Evolutionary conservation across 106 monocot genomes (phyloP), one percentile per base, ranked within the genome.

Genomic region (Platanthera guangdongensis): DNA sequence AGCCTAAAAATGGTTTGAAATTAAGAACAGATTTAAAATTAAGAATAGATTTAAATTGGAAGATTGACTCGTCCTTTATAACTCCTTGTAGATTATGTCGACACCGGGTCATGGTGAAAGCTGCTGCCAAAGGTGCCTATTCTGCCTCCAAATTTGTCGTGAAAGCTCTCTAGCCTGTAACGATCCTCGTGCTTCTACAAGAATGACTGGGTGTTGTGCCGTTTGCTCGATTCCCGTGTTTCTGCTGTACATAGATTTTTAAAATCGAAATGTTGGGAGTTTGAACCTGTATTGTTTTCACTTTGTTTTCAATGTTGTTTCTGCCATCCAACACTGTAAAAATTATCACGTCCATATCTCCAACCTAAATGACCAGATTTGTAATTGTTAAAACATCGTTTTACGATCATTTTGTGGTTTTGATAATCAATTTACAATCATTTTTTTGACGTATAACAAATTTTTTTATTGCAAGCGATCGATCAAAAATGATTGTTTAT

Each of bases 21-120:
- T 39, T 39, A 39, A 39, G 39, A 39, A 1, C 39, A 39, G 39
- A 39, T 39, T 39, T 39, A 39, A 39, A 39, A 39, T 39, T 39
- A 39, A 39, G 39, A 39, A 39, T 39, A 39, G 39, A 1, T 39
- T 39, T 39, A 39, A 39, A 39, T 39, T 39, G 39, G 3, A 39
- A 39, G 39, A 6, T 32, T 48, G 12, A 51, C 13, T 16, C 0
- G 28, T 47, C 32, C 16, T 25, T 0, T 54, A 60, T 1, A 19
- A 51, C 55, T 70, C 53, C 32, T 18, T 75, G 73, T 82, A 94
- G 94, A 72, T 83, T 95, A 55, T 95, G 90, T 65, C 78, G 75
- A 13, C 80, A 87, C 49, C 82, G 86, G 10, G 86, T 77, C 47
- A 74, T 92, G 48, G 39, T 95, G 79, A 89, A 92, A 83, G 87